Percentiles rank a stretch among this genome's conserved stretches.
phyloP scores from a whole-genome alignment of 2,329 filamentous ascomycete genomes.

The Colletotrichum viniferum region DNA sequence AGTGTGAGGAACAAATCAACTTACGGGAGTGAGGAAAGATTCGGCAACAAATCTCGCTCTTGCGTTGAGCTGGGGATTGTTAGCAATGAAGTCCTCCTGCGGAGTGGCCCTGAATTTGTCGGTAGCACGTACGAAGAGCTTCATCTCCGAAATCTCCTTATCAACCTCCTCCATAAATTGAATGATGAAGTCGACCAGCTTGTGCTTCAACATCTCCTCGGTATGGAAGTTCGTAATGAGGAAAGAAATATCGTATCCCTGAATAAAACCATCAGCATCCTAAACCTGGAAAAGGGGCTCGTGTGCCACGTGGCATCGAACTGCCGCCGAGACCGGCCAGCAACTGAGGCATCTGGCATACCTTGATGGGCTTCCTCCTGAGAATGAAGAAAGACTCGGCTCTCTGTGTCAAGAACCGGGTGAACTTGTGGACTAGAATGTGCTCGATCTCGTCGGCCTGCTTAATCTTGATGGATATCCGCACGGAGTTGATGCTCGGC shows the following conservation, averaged over 20 bases:
- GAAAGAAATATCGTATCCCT: slow-evolving; percentile 99
- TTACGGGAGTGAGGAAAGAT: slow-evolving; percentile 93
- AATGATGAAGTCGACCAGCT: slow-evolving; percentile 98
- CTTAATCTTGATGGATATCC: slow-evolving; percentile 98
- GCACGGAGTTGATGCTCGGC: slow-evolving; percentile 94
- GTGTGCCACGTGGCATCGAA: not conserved
- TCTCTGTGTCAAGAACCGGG: slow-evolving; percentile 91
- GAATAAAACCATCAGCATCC: slow-evolving; percentile 24
- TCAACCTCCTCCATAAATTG: slow-evolving; percentile 99
- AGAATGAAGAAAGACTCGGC: slow-evolving; percentile 98
- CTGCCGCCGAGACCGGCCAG: not conserved
- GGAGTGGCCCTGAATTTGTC: no score
- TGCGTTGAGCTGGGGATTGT: slow-evolving; percentile 77
- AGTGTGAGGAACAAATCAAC: slow-evolving; percentile 24
- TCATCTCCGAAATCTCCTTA: slow-evolving; percentile 99
- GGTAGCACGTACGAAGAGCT: slow-evolving; percentile 86
- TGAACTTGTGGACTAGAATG: slow-evolving; percentile 98
- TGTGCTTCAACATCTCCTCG: slow-evolving; percentile 98
- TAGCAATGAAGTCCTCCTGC: not conserved
- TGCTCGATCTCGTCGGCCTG: slow-evolving; percentile 99
- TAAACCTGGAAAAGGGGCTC: not conserved
- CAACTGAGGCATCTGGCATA: slow-evolving; percentile 41
- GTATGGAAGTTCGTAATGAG: slow-evolving; percentile 99
- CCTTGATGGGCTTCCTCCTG: slow-evolving; percentile 92
- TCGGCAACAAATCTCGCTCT: slow-evolving; percentile 97